Base-by-base conservation (phyloP, 2,329 filamentous ascomycete genomes). In the Diaporthe vaccinii region DNA sequence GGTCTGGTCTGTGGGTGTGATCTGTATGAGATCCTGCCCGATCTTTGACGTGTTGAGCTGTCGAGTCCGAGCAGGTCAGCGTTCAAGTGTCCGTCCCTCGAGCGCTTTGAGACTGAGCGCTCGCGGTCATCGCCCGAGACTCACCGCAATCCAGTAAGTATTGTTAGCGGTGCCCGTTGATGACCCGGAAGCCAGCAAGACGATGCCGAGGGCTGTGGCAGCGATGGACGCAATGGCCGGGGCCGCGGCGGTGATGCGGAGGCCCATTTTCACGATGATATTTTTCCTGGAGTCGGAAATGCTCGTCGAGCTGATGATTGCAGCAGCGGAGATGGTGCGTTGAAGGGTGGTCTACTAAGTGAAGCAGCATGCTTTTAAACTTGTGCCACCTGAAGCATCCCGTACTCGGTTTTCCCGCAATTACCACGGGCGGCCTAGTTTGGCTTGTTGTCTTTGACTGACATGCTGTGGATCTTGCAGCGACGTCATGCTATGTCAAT, bases 41-140 rank as follows among this genome's bases (percentile, higher is more conserved):
- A 79, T 46, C 17, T 74, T 74, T 0, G 78, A 78, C 4, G 76
- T 78, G 28, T 79, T 79, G 4, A 79, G 65, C 77, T 78, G 25
- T 5, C 6, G 14, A 5, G 1, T 25, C 22, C 22, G 8, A 34
- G 17, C 15, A 44, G 22, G 31, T 71, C 41, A 71, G 34, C 46
- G 4, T 34, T 22, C 58, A 55, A 8, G 34, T 34, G 34, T 34
- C 34, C 6, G 25, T 2, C 2, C 12, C 51, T 51, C n/a, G 6
- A 34, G 3, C 4, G 49, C 2, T 36, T 4, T 17, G 10, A 22
- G 9, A 3, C 8, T 25, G 46, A 25, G 12, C 31, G 25, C 15
- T 31, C n/a, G 25, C 22, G 34, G 14, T 34, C 41, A 34, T 14
- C 2, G 5, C n/a, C 6, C 7, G 15, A 22, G 10, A 49, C 73